Conservation (phyloP, 768 basidiomycete species). For the Collybiopsis luxurians region DNA sequence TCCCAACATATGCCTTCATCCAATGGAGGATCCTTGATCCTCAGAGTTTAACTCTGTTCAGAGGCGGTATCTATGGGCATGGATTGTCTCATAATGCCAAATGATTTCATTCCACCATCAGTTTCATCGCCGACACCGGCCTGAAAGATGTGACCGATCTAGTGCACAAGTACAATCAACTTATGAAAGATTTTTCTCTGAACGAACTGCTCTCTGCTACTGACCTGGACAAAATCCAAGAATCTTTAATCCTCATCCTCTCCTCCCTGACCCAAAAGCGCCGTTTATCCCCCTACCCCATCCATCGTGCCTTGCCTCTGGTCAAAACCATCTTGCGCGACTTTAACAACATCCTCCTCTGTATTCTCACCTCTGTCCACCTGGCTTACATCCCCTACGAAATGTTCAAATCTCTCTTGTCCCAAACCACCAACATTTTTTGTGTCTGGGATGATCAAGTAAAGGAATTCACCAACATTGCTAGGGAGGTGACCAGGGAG, state of each 20-base stretch:
- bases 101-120: conserved; percentile 94
- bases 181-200: conserved; percentile 99
- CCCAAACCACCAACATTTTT: conserved; percentile 75
- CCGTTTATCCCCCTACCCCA: conserved; percentile 98
- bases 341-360: conserved; percentile 92
- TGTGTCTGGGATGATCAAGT: conserved; percentile 85
- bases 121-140: too few relatives aligned
- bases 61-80: conserved; percentile 92
- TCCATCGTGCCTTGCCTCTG: conserved; percentile 89
- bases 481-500: conserved; percentile 89
- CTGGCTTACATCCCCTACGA: conserved; percentile 93
- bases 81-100: conserved; percentile 96
- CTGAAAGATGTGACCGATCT: conserved; percentile 83
- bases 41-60: conserved; percentile 83
- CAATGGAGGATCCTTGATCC: too few relatives aligned
- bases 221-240: conserved; percentile 93
- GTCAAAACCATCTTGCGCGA: conserved; percentile 98
- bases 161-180: conserved; percentile 97
- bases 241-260: conserved; percentile 84
- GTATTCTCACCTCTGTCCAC: conserved; percentile 86
- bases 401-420: conserved; percentile 85
- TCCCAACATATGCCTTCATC: too few relatives aligned
- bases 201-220: conserved; percentile 97
- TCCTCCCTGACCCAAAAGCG: conserved; percentile 94
- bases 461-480: conserved; percentile 91